A percentile compares a stretch with the other conserved stretches of the same genome.
Evolutionary conservation across 2,329 filamentous ascomycete genomes (phyloP).

Genomic region (Orbilia javanica): DNA sequence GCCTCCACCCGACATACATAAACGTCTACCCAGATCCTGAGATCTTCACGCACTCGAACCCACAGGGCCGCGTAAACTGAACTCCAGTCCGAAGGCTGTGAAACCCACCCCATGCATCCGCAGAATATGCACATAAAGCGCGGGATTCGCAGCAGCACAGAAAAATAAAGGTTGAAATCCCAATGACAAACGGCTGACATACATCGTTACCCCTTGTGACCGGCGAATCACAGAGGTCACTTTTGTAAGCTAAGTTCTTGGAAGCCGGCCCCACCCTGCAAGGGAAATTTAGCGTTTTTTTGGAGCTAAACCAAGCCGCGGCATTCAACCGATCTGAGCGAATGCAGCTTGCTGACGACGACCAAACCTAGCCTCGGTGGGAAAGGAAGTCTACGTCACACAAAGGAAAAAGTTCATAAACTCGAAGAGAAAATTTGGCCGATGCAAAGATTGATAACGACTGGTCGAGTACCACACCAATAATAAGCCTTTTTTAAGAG

Average conservation of each 20-base stretch:
- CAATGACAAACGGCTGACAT: constrained; percentile 54
- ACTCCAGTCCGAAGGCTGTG: constrained; percentile 24
- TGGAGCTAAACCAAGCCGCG: constrained; percentile 11
- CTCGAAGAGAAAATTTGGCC: neutral
- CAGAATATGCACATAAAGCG: neutral
- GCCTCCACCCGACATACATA: neutral
- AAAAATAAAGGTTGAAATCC: neutral
- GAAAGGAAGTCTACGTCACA: constrained; percentile 48
- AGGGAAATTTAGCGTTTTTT: constrained; percentile 26
- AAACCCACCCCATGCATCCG: neutral
- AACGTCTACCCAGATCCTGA: constrained; percentile 18
- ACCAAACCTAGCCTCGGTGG: neutral
- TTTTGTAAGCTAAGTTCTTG: constrained; percentile 51
- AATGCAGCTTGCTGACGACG: constrained; percentile 51
- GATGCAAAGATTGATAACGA: too few species aligned
- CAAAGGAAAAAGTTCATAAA: constrained; percentile 29
- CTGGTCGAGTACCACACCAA: too few species aligned
- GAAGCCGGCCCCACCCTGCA: neutral
- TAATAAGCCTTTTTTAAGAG: too few species aligned
- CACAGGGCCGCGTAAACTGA: constrained; percentile 27
- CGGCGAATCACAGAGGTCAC: constrained; percentile 37
- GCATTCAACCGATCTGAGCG: constrained; percentile 27
- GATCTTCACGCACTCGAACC: neutral
- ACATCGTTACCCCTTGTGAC: neutral
- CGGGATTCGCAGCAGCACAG: neutral